Conservation (phyloP, 805 yeast species). For the Schizosaccharomyces lindneri region DNA sequence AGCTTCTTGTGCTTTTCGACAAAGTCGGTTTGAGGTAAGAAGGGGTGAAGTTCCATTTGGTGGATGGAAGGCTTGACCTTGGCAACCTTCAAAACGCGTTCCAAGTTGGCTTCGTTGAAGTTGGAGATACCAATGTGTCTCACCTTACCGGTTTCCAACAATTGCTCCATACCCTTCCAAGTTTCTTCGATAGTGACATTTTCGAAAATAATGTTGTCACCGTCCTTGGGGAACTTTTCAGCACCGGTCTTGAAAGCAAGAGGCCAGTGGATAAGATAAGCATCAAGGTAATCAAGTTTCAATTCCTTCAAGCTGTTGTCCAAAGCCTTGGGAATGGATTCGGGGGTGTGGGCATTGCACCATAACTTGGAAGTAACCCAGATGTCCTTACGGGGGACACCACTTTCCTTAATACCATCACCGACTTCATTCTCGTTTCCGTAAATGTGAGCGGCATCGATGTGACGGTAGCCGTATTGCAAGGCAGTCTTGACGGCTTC, state of each 20-base stretch:
- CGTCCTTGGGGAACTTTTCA: slow-evolving; percentile 15
- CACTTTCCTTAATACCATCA: slow-evolving; percentile 15
- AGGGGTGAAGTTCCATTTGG: slow-evolving; percentile 60
- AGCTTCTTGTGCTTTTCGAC: slow-evolving; percentile 26
- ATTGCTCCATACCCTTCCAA: slow-evolving; percentile 37
- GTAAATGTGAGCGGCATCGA: slow-evolving; percentile 53
- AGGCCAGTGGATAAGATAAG: slow-evolving; percentile 70
- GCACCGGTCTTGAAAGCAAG: slow-evolving; percentile 21
- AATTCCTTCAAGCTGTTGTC: slow-evolving; percentile 34
- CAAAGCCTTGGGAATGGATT: slow-evolving; percentile 24
- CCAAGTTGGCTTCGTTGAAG: slow-evolving; percentile 29
- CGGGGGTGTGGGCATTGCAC: slow-evolving; percentile 14
- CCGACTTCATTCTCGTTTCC: slow-evolving; percentile 48
- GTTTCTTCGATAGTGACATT: slow-evolving; percentile 23
- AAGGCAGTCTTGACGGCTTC: slow-evolving; percentile 35
- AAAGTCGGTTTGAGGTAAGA: slow-evolving; percentile 38
- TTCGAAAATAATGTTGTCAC: slow-evolving; percentile 17
- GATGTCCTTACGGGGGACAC: slow-evolving; percentile 24
- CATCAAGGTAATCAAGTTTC: slow-evolving; percentile 51
- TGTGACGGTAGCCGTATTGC: slow-evolving; percentile 40
- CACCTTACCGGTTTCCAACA: slow-evolving; percentile 25
- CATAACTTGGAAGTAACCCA: slow-evolving; percentile 21
- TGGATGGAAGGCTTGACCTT: slow-evolving; percentile 39
- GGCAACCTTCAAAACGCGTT: slow-evolving; percentile 24
- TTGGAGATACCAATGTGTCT: slow-evolving; percentile 60